phyloP scores from a whole-genome alignment of 495 filamentous ascomycete genomes.

The Oleoguttula mirabilis region DNA sequence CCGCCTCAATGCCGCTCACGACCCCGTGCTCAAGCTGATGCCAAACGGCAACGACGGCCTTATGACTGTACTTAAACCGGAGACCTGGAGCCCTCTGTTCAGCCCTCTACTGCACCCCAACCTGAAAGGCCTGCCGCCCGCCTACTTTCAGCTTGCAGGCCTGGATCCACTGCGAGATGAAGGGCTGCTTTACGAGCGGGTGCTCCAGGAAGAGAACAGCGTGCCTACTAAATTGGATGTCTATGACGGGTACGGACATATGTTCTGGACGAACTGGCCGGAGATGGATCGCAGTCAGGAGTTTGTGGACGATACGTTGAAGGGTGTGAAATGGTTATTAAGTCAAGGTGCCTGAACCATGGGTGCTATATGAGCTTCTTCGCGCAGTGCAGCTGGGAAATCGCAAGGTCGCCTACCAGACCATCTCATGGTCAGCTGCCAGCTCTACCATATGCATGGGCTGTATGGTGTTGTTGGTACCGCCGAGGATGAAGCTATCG shows the following conservation, averaged over 20 bases:
- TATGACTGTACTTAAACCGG: constrained; percentile 3
- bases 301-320: constrained; percentile 19
- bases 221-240: constrained; percentile 8
- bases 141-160: constrained; percentile 20
- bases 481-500: no score
- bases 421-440: no score
- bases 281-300: constrained; percentile 1
- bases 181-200: constrained; percentile 28
- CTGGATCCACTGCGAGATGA: constrained; percentile 33
- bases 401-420: no score
- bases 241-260: constrained; percentile 31
- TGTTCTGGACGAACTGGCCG: constrained; percentile 25
- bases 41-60: not conserved
- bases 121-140: constrained; percentile 10
- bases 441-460: no score
- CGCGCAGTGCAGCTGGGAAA: no score
- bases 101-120: constrained; percentile 4
- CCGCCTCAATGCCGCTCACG: constrained; percentile 24
- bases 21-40: constrained; percentile 5
- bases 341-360: no score
- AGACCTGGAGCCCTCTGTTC: not conserved
- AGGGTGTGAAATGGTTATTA: constrained; percentile 19
- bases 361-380: no score
- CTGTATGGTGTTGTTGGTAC: no score
- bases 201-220: constrained; percentile 17